A percentile compares a stretch with the other conserved stretches of the same genome.
These are phyloP conservation scores for Monocercomonoides exilis DNA, from an alignment of 78 protist species.

Conservation along the genomic window DNA sequence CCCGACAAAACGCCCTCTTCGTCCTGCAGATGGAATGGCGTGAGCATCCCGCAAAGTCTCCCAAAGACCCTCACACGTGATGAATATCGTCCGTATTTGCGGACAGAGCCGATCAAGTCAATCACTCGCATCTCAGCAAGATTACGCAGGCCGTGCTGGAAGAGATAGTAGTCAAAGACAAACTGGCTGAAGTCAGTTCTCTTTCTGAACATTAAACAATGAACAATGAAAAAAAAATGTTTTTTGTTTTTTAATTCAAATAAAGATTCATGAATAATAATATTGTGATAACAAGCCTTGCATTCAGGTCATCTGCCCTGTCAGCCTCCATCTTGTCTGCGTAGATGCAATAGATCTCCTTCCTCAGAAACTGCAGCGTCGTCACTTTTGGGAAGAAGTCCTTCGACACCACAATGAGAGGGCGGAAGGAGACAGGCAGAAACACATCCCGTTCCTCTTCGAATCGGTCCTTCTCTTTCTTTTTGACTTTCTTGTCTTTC, in stretches of 20 bases:
- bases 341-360: not conserved
- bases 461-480: too few species aligned
- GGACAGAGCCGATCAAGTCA: not conserved
- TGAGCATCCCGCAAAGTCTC: not conserved
- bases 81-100: not conserved
- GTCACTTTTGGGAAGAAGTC: not conserved
- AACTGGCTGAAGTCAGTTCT: not conserved
- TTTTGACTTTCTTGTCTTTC: not conserved
- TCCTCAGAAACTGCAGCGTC: not conserved
- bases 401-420: not conserved
- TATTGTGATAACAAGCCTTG: too few species aligned
- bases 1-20: not conserved
- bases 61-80: not conserved
- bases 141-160: not conserved
- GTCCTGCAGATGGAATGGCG: not conserved
- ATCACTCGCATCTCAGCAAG: not conserved
- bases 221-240: too few species aligned
- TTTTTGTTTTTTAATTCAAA: too few species aligned
- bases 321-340: not conserved
- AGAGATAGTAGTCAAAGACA: not conserved
- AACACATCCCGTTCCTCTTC: not conserved
- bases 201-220: not conserved
- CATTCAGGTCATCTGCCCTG: not conserved
- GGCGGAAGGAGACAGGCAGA: not conserved
- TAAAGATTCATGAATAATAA: too few species aligned